These are phyloP conservation scores for Parsonsia alboflavescens DNA, from an alignment of 257 asterid species.

Conservation along the genomic window DNA sequence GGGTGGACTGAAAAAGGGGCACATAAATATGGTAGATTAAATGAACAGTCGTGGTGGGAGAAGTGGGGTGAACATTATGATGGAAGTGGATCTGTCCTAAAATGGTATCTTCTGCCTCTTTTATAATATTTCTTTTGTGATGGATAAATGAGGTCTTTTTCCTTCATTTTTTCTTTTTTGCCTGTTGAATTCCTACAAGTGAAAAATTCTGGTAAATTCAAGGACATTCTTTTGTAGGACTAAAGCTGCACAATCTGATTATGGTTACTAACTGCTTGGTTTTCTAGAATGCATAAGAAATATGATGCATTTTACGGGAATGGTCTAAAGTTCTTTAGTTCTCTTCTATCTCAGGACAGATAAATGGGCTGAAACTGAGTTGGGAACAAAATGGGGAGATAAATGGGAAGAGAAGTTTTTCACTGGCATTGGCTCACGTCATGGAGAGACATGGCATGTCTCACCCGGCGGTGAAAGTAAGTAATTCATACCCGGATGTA, in stretches of 20 bases:
- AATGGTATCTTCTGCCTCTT: conserved; percentile 54
- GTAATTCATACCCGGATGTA: conserved; percentile 33
- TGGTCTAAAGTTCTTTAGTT: conserved; percentile 6
- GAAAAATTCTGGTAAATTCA: neutral
- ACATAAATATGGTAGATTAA: conserved; percentile 89
- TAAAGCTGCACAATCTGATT: neutral
- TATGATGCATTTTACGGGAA: neutral
- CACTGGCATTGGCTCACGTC: conserved; percentile 91
- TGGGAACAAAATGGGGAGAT: conserved; percentile 99
- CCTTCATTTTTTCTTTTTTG: neutral
- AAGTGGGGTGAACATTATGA: conserved; percentile 99
- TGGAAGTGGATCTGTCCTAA: conserved; percentile 94
- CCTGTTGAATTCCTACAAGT: neutral
- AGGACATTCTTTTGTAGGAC: neutral
- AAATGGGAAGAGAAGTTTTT: conserved; percentile 98
- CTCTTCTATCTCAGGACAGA: conserved; percentile 70
- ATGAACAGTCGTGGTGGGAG: conserved; percentile 99
- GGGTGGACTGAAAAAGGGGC: conserved; percentile 99
- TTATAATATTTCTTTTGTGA: neutral
- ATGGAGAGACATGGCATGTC: conserved; percentile 99
- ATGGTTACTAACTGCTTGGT: neutral
- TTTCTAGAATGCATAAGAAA: neutral
- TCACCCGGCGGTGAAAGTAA: conserved; percentile 68
- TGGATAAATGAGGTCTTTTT: conserved; percentile 2
- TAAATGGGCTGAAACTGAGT: conserved; percentile 98